Evolutionary conservation across 176 grass and related monocot species (phyloP).

Genomic region (Aegilops tauschii): DNA sequence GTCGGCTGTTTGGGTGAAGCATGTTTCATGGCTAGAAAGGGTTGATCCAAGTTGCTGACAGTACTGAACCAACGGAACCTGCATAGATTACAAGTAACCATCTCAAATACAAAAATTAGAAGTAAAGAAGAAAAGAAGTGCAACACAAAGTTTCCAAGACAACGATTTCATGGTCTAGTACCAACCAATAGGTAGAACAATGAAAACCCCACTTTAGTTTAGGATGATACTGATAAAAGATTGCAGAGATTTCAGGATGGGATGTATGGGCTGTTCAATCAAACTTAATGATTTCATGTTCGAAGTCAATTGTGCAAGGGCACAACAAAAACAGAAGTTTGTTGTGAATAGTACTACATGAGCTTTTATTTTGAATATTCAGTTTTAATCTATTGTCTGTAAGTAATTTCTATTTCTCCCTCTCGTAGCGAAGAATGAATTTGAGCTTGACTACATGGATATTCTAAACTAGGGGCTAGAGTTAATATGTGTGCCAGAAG

Average conservation of each 20-base stretch:
- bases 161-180: background rate
- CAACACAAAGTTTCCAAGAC: background rate
- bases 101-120: conserved; percentile 1
- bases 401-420: background rate
- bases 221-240: background rate
- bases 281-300: background rate
- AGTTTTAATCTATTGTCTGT: background rate
- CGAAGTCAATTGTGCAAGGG: background rate
- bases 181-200: conserved; percentile 19
- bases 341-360: background rate
- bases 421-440: background rate
- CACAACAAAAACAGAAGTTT: background rate
- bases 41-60: conserved; percentile 94
- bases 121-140: background rate
- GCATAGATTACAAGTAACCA: conserved; percentile 20
- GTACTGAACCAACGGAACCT: conserved; percentile 92
- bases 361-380: background rate
- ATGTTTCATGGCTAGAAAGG: conserved; percentile 82
- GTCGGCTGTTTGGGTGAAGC: conserved; percentile 97
- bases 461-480: background rate
- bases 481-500: background rate
- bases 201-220: conserved; percentile 10
- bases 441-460: background rate
- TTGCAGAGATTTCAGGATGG: background rate
- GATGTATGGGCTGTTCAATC: background rate